phyloP scores from a whole-genome alignment of 169 alveolate genomes.

The Theileria parva region DNA sequence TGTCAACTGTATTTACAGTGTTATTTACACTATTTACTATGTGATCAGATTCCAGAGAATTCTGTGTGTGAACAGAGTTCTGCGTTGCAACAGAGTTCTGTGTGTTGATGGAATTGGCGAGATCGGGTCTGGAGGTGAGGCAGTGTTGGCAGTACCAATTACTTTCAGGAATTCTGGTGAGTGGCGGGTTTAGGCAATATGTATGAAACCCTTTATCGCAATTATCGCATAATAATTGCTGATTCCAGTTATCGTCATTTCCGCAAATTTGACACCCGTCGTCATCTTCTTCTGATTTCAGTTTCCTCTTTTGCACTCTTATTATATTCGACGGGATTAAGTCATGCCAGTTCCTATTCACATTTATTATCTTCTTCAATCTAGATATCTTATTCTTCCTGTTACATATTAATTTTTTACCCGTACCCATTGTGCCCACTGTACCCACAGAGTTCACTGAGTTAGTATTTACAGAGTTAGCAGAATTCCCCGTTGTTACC shows the following conservation, averaged over 20 bases:
- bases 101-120: too few relatives aligned
- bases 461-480: too few relatives aligned
- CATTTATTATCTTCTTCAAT: conserved; percentile 12
- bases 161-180: conserved; percentile 66
- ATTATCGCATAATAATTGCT: conserved; percentile 77
- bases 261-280: conserved; percentile 79
- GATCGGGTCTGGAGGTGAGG: neutral
- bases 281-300: conserved; percentile 38
- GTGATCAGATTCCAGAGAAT: neutral
- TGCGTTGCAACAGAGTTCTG: too few relatives aligned
- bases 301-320: conserved; percentile 25
- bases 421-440: neutral
- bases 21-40: neutral
- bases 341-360: conserved; percentile 1
- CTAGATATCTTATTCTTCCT: conserved; percentile 4
- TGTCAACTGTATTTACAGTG: neutral
- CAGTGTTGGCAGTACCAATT: conserved; percentile 80
- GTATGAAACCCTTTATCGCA: conserved; percentile 82
- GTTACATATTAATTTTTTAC: neutral
- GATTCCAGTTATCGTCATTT: conserved; percentile 74
- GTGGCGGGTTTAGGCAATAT: conserved; percentile 79
- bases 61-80: too few relatives aligned
- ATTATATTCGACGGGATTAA: conserved; percentile 26
- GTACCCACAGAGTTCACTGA: neutral
- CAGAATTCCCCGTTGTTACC: too few relatives aligned